phyloP scores from a whole-genome alignment of 2,329 filamentous ascomycete genomes.

The Arthroderma sp. region DNA sequence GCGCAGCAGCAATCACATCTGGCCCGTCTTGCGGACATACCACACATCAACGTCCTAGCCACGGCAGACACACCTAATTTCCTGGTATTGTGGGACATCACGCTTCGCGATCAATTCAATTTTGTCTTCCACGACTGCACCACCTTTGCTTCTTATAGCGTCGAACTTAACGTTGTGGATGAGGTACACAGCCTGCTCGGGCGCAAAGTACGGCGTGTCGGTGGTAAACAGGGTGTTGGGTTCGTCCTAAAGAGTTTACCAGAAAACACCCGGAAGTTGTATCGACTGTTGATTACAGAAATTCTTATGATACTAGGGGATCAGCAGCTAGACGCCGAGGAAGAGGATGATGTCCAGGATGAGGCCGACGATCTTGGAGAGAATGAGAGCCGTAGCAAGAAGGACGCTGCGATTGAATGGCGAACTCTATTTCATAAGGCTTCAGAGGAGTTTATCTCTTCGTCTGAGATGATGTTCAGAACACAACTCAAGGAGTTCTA shows the following conservation, averaged over 20 bases:
- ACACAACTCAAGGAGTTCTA: constrained; percentile 94
- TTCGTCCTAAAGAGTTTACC: constrained; percentile 85
- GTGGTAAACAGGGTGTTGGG: constrained; percentile 79
- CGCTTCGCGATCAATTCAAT: constrained; percentile 67
- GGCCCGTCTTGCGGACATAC: constrained; percentile 62
- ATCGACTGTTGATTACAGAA: constrained; percentile 72
- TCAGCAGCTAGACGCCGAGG: constrained; percentile 39
- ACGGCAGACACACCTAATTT: constrained; percentile 85
- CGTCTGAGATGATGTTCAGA: constrained; percentile 88
- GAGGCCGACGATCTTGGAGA: constrained; percentile 26
- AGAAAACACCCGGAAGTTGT: constrained; percentile 81
- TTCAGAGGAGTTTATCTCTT: constrained; percentile 92
- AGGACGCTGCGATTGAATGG: constrained; percentile 66
- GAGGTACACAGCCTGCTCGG: constrained; percentile 80
- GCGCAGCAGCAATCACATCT: constrained; percentile 58
- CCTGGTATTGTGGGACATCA: constrained; percentile 76
- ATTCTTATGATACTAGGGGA: constrained; percentile 59
- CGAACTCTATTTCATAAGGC: constrained; percentile 87
- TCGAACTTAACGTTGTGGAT: constrained; percentile 74
- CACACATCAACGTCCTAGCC: constrained; percentile 58
- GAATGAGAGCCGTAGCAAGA: constrained; percentile 16
- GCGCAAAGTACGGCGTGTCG: constrained; percentile 63
- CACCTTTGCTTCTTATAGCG: constrained; percentile 63
- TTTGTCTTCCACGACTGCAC: constrained; percentile 91
- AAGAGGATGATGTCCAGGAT: constrained; percentile 37